These are phyloP conservation scores for Starmerella vaccinii DNA, from an alignment of 805 yeast genomes.

Conservation along the genomic window DNA sequence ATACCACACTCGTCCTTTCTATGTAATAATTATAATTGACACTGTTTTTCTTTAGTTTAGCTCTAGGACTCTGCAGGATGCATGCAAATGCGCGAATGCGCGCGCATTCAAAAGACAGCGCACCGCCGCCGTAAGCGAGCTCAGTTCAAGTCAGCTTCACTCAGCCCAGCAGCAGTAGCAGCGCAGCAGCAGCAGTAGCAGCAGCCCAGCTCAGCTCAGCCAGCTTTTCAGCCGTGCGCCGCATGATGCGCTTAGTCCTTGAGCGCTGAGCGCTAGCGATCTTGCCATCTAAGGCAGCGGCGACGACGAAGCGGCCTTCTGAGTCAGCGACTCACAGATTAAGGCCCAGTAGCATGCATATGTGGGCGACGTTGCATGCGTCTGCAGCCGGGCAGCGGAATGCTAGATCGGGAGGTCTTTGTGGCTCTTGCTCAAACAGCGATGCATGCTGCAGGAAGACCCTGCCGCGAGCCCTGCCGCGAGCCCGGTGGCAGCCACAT, in stretches of 20 bases:
- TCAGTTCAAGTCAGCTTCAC: no score
- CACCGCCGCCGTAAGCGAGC: no score
- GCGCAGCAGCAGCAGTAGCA: no score
- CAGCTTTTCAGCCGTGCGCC: no score
- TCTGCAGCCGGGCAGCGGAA: not conserved
- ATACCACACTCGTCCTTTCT: not conserved
- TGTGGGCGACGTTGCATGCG: not conserved
- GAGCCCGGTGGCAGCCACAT: not conserved
- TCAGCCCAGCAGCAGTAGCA: no score
- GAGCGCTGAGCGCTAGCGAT: not conserved
- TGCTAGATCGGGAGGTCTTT: not conserved
- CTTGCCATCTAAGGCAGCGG: not conserved
- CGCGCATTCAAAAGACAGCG: no score
- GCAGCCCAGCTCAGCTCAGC: no score
- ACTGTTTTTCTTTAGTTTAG: no score
- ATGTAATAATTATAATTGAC: not conserved
- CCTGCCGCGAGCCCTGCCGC: no score
- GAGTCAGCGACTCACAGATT: not conserved
- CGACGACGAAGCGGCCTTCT: not conserved
- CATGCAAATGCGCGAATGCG: no score
- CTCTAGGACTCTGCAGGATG: no score
- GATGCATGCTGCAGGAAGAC: not conserved
- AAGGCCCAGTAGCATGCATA: not conserved
- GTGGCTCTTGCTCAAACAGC: not conserved
- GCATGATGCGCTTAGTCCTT: no score